phyloP scores from a whole-genome alignment of 495 filamentous ascomycete genomes.

The Aspergillus affinis region DNA sequence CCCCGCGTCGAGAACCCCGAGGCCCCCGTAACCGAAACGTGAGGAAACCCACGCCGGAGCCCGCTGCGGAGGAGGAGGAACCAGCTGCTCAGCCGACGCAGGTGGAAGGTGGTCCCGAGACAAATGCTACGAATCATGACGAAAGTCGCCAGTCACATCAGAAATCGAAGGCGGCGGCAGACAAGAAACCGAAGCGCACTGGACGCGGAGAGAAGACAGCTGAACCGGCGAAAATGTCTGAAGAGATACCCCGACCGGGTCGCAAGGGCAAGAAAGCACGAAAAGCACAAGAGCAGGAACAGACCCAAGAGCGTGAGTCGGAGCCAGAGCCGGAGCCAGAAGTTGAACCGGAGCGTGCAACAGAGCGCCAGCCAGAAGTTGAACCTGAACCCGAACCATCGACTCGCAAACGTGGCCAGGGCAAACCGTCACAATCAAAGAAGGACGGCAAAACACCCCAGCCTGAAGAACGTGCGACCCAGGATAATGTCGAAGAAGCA shows the following conservation, averaged over 20 bases:
- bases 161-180: background rate
- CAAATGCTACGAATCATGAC: constrained; percentile 1
- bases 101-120: constrained; percentile 3
- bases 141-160: background rate
- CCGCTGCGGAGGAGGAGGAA: constrained; percentile 1
- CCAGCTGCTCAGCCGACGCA: constrained; percentile 6
- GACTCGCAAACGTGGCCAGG: constrained; percentile 19
- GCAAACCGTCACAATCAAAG: constrained; percentile 17
- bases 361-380: constrained; percentile 10
- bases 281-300: background rate
- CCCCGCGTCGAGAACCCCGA: constrained; percentile 2
- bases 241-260: background rate
- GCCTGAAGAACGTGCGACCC: constrained; percentile 14
- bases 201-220: background rate
- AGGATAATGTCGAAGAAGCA: constrained; percentile 19
- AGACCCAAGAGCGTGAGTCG: constrained; percentile 5
- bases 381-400: constrained; percentile 15
- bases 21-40: constrained; percentile 11
- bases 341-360: background rate
- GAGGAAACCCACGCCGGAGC: constrained; percentile 1
- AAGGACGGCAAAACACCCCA: constrained; percentile 18
- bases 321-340: constrained; percentile 14
- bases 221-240: background rate
- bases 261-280: background rate
- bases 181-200: background rate